Evolutionary conservation across 2,329 filamentous ascomycete genomes (phyloP).

Genomic region (Diaporthe nobilis): DNA sequence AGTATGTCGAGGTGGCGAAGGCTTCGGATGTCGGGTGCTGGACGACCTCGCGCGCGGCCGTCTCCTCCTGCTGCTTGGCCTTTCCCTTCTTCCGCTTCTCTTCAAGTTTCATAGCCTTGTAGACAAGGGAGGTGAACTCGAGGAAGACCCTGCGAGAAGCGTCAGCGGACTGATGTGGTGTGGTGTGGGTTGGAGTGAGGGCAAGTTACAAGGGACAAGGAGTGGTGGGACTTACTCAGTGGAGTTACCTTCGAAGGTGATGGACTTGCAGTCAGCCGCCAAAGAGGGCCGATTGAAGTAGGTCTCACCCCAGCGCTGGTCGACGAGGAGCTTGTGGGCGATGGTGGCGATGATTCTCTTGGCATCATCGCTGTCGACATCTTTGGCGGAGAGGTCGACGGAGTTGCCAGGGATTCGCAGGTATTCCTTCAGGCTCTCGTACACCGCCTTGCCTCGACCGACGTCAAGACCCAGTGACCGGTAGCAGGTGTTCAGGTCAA

Average conservation of each 20-base stretch:
- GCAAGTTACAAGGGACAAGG: neutral
- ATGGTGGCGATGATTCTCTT: constrained; percentile 28
- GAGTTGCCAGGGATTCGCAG: constrained; percentile 38
- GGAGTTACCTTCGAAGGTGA: constrained; percentile 7
- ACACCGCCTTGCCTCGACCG: constrained; percentile 2
- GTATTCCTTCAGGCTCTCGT: constrained; percentile 5
- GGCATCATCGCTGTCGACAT: neutral
- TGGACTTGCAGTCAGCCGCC: neutral
- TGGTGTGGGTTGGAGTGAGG: neutral
- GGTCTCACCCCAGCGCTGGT: constrained; percentile 19
- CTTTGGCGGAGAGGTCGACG: constrained; percentile 11
- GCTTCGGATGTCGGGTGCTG: neutral
- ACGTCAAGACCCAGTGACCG: constrained; percentile 35
- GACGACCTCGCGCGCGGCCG: neutral
- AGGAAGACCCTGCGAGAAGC: constrained; percentile 30
- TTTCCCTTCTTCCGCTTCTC: constrained; percentile 36
- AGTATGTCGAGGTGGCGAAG: constrained; percentile 3
- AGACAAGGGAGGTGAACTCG: constrained; percentile 35
- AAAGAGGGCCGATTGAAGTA: constrained; percentile 26
- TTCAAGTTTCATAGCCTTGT: constrained; percentile 39
- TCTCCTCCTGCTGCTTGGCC: neutral
- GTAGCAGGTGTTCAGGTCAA: neutral
- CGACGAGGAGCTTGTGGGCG: constrained; percentile 34
- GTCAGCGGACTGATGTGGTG: constrained; percentile 9
- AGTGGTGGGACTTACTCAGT: constrained; percentile 29